Evolutionary conservation across 345 rosid species (phyloP), one percentile per base, ranked within the genome.

Genomic region (Eucalyptus microcorys): DNA sequence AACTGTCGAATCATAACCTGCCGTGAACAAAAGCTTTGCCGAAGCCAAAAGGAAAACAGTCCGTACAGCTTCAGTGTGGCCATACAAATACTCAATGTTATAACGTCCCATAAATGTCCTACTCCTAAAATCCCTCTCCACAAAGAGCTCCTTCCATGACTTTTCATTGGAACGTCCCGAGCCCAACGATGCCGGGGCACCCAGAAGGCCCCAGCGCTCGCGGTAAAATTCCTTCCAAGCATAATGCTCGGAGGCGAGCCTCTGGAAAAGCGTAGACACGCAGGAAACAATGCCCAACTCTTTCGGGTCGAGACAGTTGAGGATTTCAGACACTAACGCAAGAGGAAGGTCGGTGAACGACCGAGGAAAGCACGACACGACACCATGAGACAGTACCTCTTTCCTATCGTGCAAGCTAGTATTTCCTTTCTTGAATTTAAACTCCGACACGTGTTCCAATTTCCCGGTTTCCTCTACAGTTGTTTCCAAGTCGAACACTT

Each of bases 51-150:
- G 85, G 86, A 91, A 96, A 87, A 97, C 98, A 1, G 95, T 89
- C 26, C 95, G 92, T 88, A 97, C 96, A 32, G 97, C 99, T 92
- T 96, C 99, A 6, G 96, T 95, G 90, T 97, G 99, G 87, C 99
- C 99, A 91, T 95, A 91, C 91, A 97, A 87, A 49, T 92, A 90
- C 89, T 97, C 99, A 26, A 92, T 87, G 88, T 93, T 94, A 81
- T 91, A 95, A 6, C 96, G 94, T 81, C 99, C 98, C 92, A 94
- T 90, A 86, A 96, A 96, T 12, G 89, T 95, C 94, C 90, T 94
- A 89, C 97, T 96, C 95, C 98, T 95, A 90, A 92, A 96, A 89
- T 97, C 97, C 90, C 99, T 95, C 95, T 97, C 98, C 91, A 95
- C 96, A 93, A 96, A 97, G 89, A 97, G 88, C 81, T 95, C 94